Conservation (phyloP, 208 protist genomes). For the Trypanosoma theileri region DNA sequence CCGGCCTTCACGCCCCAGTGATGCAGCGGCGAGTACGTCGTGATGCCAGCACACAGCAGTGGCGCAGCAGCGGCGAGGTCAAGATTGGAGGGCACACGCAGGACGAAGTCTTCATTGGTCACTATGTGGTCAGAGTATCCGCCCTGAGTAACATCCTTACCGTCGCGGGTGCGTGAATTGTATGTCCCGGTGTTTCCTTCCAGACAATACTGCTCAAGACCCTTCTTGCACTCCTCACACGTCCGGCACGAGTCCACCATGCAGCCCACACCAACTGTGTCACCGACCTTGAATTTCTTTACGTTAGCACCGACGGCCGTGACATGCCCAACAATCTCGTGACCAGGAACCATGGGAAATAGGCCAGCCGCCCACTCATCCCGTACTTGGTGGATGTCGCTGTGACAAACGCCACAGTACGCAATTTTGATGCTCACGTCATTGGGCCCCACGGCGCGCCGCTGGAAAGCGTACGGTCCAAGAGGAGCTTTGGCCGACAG, state of each 20-base stretch:
- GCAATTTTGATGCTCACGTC: slow-evolving; percentile 69
- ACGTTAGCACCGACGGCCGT: slow-evolving; percentile 58
- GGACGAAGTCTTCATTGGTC: slow-evolving; percentile 62
- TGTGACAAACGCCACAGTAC: slow-evolving; percentile 85
- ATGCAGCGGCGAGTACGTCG: slow-evolving; percentile 78
- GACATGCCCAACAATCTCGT: slow-evolving; percentile 85
- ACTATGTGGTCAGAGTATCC: slow-evolving; percentile 78
- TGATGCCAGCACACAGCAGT: slow-evolving; percentile 90
- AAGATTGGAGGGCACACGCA: slow-evolving; percentile 68
- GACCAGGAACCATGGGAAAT: slow-evolving; percentile 79
- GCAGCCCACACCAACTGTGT: slow-evolving; percentile 85
- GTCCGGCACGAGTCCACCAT: slow-evolving; percentile 83
- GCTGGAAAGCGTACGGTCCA: slow-evolving; percentile 47
- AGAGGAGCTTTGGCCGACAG: slow-evolving; percentile 42
- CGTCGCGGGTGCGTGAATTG: slow-evolving; percentile 42
- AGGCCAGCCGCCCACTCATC: slow-evolving; percentile 66
- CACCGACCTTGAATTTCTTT: slow-evolving; percentile 79
- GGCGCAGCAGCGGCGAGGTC: slow-evolving; percentile 63
- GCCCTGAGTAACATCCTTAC: slow-evolving; percentile 42
- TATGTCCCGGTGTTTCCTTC: slow-evolving; percentile 58
- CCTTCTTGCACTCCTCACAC: slow-evolving; percentile 65
- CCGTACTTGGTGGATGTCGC: slow-evolving; percentile 69
- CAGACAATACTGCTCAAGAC: slow-evolving; percentile 74
- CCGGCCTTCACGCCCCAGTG: slow-evolving; percentile 66
- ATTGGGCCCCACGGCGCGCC: slow-evolving; percentile 39